These are phyloP conservation scores for Fusarium sp. DNA, from an alignment of 2,329 filamentous ascomycete genomes.

Conservation along the genomic window DNA sequence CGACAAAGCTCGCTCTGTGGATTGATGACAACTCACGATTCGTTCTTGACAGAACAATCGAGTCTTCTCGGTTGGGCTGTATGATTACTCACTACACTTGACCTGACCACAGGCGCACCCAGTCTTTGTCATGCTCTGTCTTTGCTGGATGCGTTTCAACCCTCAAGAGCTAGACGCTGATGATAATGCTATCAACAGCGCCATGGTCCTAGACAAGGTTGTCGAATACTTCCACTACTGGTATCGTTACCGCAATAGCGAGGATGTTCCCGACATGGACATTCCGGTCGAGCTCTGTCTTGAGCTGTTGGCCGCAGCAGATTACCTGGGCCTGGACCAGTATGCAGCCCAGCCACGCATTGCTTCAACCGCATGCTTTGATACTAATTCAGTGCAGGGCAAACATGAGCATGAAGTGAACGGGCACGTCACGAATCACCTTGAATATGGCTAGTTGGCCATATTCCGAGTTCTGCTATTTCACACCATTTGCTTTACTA, in stretches of 20 bases:
- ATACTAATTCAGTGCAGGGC: constrained; percentile 51
- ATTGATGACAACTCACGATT: constrained; percentile 57
- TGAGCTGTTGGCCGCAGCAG: constrained; percentile 80
- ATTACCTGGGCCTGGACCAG: constrained; percentile 77
- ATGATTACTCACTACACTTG: constrained; percentile 71
- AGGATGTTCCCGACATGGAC: constrained; percentile 83
- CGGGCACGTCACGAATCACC: background rate
- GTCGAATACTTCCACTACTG: constrained; percentile 88
- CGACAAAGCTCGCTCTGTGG: constrained; percentile 33
- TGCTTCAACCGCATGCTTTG: constrained; percentile 33
- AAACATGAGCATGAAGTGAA: constrained; percentile 54
- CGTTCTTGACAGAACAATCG: constrained; percentile 60
- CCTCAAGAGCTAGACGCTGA: constrained; percentile 40
- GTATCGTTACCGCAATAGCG: constrained; percentile 75
- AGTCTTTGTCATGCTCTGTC: constrained; percentile 24
- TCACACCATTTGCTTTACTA: background rate
- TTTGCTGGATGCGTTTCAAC: constrained; percentile 21
- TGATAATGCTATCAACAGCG: constrained; percentile 59
- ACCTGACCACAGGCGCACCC: constrained; percentile 60
- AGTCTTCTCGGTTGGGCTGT: constrained; percentile 53
- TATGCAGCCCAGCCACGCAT: constrained; percentile 52
- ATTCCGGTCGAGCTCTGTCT: constrained; percentile 82
- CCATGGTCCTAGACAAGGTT: constrained; percentile 80
- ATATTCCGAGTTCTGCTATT: background rate
- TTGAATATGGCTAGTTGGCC: background rate